A percentile compares a stretch with the other conserved stretches of the same genome.
These are phyloP conservation scores for Chaetomiaceae sp. DNA, from an alignment of 2,329 filamentous ascomycete genomes.

Conservation along the genomic window DNA sequence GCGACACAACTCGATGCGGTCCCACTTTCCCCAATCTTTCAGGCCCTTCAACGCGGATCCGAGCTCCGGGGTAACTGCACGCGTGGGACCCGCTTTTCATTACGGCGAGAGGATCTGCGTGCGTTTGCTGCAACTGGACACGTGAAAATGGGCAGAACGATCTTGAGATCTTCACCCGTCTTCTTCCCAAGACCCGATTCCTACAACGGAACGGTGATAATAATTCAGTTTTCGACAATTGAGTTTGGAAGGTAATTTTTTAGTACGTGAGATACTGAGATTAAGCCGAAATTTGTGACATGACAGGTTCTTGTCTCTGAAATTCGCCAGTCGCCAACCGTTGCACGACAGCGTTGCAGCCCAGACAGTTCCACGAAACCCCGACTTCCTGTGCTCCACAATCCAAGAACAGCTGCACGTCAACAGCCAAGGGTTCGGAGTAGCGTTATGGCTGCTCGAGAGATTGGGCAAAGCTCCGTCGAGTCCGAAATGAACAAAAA, in stretches of 20 bases:
- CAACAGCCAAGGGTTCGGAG: not conserved
- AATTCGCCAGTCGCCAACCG: too few species aligned
- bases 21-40: slow-evolving; percentile 18
- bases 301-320: too few species aligned
- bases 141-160: slow-evolving; percentile 10
- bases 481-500: not conserved
- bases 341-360: too few species aligned
- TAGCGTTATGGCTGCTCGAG: not conserved
- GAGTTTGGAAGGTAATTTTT: too few species aligned
- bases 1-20: slow-evolving; percentile 2
- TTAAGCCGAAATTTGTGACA: too few species aligned
- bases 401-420: not conserved
- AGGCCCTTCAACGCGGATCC: slow-evolving; percentile 10
- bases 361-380: too few species aligned
- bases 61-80: slow-evolving; percentile 14
- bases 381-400: not conserved
- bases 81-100: slow-evolving; percentile 10
- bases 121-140: slow-evolving; percentile 5
- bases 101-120: slow-evolving; percentile 1
- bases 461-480: not conserved
- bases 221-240: too few species aligned
- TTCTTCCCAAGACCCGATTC: too few species aligned
- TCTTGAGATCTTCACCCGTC: not conserved
- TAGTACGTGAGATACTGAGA: too few species aligned
- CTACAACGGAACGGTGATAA: too few species aligned